A percentile compares a stretch with the other conserved stretches of the same genome.
These are phyloP conservation scores for Kodamaea kaohsiungensis DNA, from an alignment of 805 yeast species.

Conservation along the genomic window DNA sequence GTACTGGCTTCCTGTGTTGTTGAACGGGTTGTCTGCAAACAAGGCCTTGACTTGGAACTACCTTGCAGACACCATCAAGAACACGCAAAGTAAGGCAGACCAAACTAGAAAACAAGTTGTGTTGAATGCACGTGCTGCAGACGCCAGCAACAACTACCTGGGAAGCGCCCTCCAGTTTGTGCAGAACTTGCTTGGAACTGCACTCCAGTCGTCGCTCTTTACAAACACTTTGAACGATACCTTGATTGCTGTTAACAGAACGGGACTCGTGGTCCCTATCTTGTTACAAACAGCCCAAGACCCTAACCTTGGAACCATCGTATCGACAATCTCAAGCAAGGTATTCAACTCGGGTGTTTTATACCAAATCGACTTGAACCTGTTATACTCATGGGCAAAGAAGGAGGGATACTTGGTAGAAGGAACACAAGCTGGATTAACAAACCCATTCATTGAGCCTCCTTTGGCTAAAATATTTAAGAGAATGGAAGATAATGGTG, in stretches of 20 bases:
- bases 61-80: slow-evolving; percentile 29
- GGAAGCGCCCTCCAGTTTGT: slow-evolving; percentile 37
- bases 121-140: slow-evolving; percentile 11
- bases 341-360: slow-evolving; percentile 36
- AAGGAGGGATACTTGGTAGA: slow-evolving; percentile 22
- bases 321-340: slow-evolving; percentile 23
- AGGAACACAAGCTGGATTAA: slow-evolving; percentile 25
- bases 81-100: slow-evolving; percentile 29
- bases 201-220: slow-evolving; percentile 9
- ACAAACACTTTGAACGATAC: slow-evolving; percentile 21
- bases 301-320: slow-evolving; percentile 18
- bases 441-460: slow-evolving; percentile 32
- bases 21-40: slow-evolving; percentile 37
- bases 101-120: slow-evolving; percentile 16
- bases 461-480: slow-evolving; percentile 31
- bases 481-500: slow-evolving; percentile 32
- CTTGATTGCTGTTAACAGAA: slow-evolving; percentile 30
- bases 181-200: slow-evolving; percentile 24
- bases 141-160: slow-evolving; percentile 8
- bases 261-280: slow-evolving; percentile 31
- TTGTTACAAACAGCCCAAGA: slow-evolving; percentile 27
- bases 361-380: slow-evolving; percentile 29
- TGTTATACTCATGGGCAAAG: slow-evolving; percentile 23
- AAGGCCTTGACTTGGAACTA: slow-evolving; percentile 28
- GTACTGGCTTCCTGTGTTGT: slow-evolving; percentile 30